These are phyloP conservation scores for Leptographium radiaticola DNA, from an alignment of 2,329 filamentous ascomycete genomes.

Conservation along the genomic window DNA sequence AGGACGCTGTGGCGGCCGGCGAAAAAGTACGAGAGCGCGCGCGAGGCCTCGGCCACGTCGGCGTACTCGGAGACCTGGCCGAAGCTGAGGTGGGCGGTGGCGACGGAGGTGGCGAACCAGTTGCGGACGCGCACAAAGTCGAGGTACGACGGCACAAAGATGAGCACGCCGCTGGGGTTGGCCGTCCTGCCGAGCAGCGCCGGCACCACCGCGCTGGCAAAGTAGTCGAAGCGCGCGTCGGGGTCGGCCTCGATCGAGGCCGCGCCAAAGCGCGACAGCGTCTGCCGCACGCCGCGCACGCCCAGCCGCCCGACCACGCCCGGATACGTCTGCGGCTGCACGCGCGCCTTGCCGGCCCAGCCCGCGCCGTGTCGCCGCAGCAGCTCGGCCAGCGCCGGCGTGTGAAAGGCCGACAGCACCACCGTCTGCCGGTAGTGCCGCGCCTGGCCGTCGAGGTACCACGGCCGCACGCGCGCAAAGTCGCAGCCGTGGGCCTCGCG, in stretches of 20 bases:
- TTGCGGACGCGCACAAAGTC: constrained; percentile 93
- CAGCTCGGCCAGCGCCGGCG: constrained; percentile 74
- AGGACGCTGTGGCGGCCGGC: constrained; percentile 70
- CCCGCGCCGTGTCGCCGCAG: constrained; percentile 68
- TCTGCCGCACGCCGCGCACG: constrained; percentile 60
- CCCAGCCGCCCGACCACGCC: constrained; percentile 63
- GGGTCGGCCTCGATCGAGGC: constrained; percentile 61
- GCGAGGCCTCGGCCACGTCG: constrained; percentile 61
- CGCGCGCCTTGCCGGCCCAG: constrained; percentile 64
- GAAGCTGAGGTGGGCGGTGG: constrained; percentile 48
- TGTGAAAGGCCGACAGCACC: constrained; percentile 68
- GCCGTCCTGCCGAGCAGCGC: constrained; percentile 29
- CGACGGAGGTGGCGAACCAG: constrained; percentile 63
- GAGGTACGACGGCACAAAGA: constrained; percentile 88
- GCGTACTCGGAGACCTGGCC: constrained; percentile 85
- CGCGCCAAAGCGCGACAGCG: constrained; percentile 76
- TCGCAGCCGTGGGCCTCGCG: constrained; percentile 85
- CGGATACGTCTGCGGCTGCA: constrained; percentile 49
- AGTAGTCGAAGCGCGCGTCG: constrained; percentile 82
- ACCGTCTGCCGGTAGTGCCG: constrained; percentile 75
- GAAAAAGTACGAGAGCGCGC: constrained; percentile 78
- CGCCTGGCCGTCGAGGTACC: constrained; percentile 86
- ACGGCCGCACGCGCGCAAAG: constrained; percentile 76
- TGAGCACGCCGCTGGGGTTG: constrained; percentile 47
- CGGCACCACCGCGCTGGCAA: constrained; percentile 69